Evolutionary conservation across 2,329 filamentous ascomycete genomes (phyloP), one percentile per base, ranked within the genome.

Genomic region (Camptophora hylomeconis): DNA sequence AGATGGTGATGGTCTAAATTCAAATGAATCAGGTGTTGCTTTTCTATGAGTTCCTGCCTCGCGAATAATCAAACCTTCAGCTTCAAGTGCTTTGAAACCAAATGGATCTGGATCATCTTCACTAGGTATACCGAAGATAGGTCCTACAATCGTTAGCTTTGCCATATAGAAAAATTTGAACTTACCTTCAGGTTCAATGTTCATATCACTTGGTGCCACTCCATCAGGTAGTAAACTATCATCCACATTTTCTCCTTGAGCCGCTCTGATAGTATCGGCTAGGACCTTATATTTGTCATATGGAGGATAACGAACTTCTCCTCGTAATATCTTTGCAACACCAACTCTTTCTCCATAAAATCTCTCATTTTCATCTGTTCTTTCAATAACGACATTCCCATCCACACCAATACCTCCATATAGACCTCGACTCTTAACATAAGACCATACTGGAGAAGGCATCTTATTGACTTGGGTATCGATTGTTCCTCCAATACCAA

Each of bases 401-500:
- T 93, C 84, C 18, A 92, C 67, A 45, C 86, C 80, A 1, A 92
- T 69, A 17, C 83, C 83, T 1, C 81, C 84, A 47, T 92, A 93
- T 42, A 93, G 74, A 4, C 86, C 86, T 29, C 83, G 72, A 26
- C 78, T 86, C 58, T 92, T 93, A 56, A 93, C 72, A 51, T 93
- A 93, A 17, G 75, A 83, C 64, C 77, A 87, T 5, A 86, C 66
- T 0, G 81, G 80, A 16, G 77, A 63, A 40, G 73, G 74, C 26
- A 71, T 63, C 52, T 75, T 76, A 50, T 76, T 70, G 1, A 81
- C 46, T 39, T 77, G 72, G 0, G 69, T 69, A 22, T 87, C 80
- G 3, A 89, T 57, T 1, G 77, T 63, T 6, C 75, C 80, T 9
- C 84, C 84, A 1, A 78, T 67, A 15, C 83, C 45, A 62, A 89